Conservation (phyloP, 2,329 filamentous ascomycete genomes). For the Ceratocystis cacaofunesta region DNA sequence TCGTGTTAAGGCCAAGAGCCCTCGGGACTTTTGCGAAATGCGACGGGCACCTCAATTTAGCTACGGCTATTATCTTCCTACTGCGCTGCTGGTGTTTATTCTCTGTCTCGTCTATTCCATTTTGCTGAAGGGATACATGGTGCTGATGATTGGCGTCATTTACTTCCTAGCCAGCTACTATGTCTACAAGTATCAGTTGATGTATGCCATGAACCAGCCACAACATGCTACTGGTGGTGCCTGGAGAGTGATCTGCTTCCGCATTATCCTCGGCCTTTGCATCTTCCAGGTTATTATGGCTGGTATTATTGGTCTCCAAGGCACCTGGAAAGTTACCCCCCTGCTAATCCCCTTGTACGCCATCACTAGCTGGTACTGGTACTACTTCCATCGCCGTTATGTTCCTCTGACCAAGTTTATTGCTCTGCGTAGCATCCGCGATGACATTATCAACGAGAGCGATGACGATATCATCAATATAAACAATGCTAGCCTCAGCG, state of each 20-base stretch:
- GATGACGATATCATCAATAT: slow-evolving; percentile 23
- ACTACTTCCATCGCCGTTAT: too few species aligned
- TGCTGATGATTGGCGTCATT: slow-evolving; percentile 65
- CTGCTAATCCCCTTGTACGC: too few species aligned
- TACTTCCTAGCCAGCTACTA: slow-evolving; percentile 78
- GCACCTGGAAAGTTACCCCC: too few species aligned
- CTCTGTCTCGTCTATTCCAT: slow-evolving; percentile 92
- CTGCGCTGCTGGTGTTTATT: slow-evolving; percentile 83
- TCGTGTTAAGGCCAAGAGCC: slow-evolving; percentile 66
- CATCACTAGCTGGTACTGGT: too few species aligned
- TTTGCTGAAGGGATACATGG: slow-evolving; percentile 61
- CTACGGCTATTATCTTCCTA: slow-evolving; percentile 91
- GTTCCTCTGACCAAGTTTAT: too few species aligned
- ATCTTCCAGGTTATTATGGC: too few species aligned
- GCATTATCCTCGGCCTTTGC: too few species aligned
- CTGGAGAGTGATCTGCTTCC: too few species aligned
- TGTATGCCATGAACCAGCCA: slow-evolving; percentile 96
- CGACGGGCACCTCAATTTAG: slow-evolving; percentile 74
- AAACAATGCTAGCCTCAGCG: background rate
- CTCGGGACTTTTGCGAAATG: slow-evolving; percentile 74
- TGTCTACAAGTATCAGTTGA: slow-evolving; percentile 89
- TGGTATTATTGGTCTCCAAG: too few species aligned
- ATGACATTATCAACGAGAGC: slow-evolving; percentile 27
- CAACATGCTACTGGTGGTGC: too few species aligned
- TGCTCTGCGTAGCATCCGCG: too few species aligned